Percentiles rank a stretch among this genome's conserved stretches.
Conservation (phyloP, 2,329 filamentous ascomycete genomes). For the Huntiella bhutanensis region DNA sequence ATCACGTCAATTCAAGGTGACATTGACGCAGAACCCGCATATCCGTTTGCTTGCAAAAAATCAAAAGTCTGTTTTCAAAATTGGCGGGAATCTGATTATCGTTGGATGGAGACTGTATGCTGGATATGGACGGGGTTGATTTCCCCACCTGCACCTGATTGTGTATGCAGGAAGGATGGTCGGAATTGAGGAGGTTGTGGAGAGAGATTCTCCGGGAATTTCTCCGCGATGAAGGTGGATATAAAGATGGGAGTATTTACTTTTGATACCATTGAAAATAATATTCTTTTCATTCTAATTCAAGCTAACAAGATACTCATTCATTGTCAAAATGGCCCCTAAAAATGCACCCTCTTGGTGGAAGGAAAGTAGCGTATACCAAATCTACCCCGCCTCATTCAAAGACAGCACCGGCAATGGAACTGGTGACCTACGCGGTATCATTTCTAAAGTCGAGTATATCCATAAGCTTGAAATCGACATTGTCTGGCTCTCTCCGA, state of each 20-base stretch:
- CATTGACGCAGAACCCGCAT: no score
- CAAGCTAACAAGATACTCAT: not conserved
- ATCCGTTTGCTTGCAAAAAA: no score
- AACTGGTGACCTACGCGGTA: conserved; percentile 36
- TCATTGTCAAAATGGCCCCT: conserved; percentile 1
- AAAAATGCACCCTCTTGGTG: conserved; percentile 27
- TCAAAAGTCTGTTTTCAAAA: no score
- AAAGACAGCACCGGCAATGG: conserved; percentile 38
- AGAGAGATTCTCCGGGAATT: no score
- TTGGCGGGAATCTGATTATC: no score
- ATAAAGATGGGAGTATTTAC: no score
- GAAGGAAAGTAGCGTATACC: conserved; percentile 41
- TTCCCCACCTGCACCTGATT: no score
- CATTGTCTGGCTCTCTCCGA: conserved; percentile 35
- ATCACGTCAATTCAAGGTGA: no score
- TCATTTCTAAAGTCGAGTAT: conserved; percentile 37
- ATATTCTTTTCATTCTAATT: not conserved
- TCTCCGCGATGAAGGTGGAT: no score
- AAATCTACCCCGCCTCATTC: conserved; percentile 44
- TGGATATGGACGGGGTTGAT: no score
- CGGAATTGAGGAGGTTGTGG: not conserved
- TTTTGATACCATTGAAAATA: no score
- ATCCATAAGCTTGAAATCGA: conserved; percentile 36
- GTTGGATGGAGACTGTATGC: no score
- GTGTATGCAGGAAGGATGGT: not conserved